Percentiles rank a stretch among this genome's conserved stretches.
Evolutionary conservation across 2,329 filamentous ascomycete species (phyloP).

Genomic region (Emmonsiellopsis sp.): DNA sequence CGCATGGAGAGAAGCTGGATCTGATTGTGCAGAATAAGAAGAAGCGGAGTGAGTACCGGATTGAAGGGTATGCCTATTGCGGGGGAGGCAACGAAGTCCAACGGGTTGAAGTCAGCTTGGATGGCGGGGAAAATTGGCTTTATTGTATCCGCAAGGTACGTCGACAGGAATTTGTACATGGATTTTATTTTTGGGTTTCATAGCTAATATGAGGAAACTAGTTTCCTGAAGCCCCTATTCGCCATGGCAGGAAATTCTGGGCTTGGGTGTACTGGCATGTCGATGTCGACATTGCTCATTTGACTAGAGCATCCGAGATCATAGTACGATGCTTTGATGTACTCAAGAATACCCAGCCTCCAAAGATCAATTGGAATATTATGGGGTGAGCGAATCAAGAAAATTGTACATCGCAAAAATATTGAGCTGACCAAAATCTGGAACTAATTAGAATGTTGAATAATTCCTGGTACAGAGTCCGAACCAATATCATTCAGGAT

Average conservation of each 20-base stretch:
- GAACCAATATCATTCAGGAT: constrained; percentile 29
- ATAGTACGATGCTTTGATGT: constrained; percentile 42
- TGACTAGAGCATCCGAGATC: constrained; percentile 36
- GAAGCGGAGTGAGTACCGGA: constrained; percentile 32
- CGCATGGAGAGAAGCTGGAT: constrained; percentile 37
- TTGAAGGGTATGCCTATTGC: constrained; percentile 42
- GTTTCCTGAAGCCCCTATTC: constrained; percentile 41
- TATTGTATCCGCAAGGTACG: constrained; percentile 38
- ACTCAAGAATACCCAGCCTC: constrained; percentile 44
- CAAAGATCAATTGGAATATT: constrained; percentile 39
- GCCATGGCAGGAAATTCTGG: constrained; percentile 48
- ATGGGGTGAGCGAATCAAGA: constrained; percentile 26
- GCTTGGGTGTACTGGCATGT: constrained; percentile 47
- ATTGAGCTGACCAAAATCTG: not conserved
- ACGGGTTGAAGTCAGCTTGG: constrained; percentile 41
- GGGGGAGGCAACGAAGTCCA: constrained; percentile 44
- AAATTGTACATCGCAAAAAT: not conserved
- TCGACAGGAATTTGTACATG: constrained; percentile 4
- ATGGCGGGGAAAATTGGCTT: constrained; percentile 41
- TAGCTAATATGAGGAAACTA: constrained; percentile 8
- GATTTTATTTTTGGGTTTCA: not conserved
- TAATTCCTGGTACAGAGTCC: constrained; percentile 43
- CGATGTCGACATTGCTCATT: constrained; percentile 38
- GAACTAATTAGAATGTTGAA: constrained; percentile 42
- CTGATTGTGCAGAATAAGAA: constrained; percentile 26